Evolutionary conservation across 2,329 filamentous ascomycete genomes (phyloP), one percentile per base, ranked within the genome.

Genomic region (Fusarium longipes): DNA sequence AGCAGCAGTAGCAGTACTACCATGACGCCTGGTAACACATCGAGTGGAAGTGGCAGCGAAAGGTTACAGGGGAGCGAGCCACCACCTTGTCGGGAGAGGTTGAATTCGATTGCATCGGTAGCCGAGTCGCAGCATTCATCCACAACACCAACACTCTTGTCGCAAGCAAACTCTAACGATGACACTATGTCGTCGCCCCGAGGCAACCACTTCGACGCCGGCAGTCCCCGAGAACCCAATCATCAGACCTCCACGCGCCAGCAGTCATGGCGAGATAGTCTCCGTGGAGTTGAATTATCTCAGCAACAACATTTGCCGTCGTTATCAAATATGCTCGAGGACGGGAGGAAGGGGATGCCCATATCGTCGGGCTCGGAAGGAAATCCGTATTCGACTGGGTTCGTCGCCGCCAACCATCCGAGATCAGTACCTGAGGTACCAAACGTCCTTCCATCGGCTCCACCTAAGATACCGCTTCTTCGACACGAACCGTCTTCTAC

Each of bases 11-110:
- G 27, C 33, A 81, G 79, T 48, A 63, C 17, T 29, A 72, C 62
- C 18, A 78, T 74, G 11, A 80, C 78, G 6, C 80, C 80, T 5
- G 78, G 74, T 1, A 76, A 74, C 30, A 73, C 68, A 9, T 75
- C 77, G 15, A 82, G 80, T 49, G 79, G 82, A 22, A 82, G 81
- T 49, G 79, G 82, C 20, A 82, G 81, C 27, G 83, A 86, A 33
- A 82, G 81, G 60, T 75, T 81, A 33, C 78, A 75, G 20, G 83
- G 81, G 20, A 85, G 82, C 52, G 84, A 86, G 54, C 80, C 82
- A 40, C 81, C 83, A 6, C 79, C 81, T 12, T 76, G 75, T 32
- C 78, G 82, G 44, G 82, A 84, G 60, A 79, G 84, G 43, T 73
- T 85, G 40, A 80, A 80, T 40, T 87, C 85, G 15, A 77, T 80